Conservation (phyloP, 257 asterid species). For the Paulownia fortunei region DNA sequence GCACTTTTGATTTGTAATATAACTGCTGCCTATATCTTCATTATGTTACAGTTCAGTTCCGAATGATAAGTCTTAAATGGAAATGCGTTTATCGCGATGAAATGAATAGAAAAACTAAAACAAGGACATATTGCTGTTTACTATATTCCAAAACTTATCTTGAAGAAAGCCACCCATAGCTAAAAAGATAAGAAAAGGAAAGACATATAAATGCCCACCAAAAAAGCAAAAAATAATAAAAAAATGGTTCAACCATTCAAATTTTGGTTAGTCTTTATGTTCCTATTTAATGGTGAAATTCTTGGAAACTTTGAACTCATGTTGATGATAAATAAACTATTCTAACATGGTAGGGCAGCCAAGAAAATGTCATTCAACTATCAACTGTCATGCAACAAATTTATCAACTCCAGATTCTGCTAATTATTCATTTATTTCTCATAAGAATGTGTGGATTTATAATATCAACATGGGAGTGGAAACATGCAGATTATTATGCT, state of each 20-base stretch:
- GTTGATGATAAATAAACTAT: no score
- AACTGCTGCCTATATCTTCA: no score
- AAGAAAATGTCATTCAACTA: background rate
- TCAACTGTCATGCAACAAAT: background rate
- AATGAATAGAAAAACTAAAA: no score
- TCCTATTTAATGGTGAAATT: background rate
- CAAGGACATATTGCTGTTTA: no score
- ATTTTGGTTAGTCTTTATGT: background rate
- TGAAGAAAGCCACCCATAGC: background rate
- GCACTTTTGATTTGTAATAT: no score
- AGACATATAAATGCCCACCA: background rate
- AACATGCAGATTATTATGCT: background rate
- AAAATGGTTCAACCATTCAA: background rate
- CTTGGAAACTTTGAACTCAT: no score
- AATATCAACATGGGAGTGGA: background rate
- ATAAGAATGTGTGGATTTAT: background rate
- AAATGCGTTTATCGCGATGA: no score
- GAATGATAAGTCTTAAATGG: no score
- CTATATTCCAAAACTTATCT: no score
- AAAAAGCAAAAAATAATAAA: background rate
- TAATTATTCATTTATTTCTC: background rate
- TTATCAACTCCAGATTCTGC: background rate
- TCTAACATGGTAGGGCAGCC: background rate
- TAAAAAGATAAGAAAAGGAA: background rate
- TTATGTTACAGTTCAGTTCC: background rate